Percentiles rank a stretch among this genome's conserved stretches.
Evolutionary conservation across 148 eudicot genomes (phyloP).

Genomic region (Fagopyrum homotropicum): DNA sequence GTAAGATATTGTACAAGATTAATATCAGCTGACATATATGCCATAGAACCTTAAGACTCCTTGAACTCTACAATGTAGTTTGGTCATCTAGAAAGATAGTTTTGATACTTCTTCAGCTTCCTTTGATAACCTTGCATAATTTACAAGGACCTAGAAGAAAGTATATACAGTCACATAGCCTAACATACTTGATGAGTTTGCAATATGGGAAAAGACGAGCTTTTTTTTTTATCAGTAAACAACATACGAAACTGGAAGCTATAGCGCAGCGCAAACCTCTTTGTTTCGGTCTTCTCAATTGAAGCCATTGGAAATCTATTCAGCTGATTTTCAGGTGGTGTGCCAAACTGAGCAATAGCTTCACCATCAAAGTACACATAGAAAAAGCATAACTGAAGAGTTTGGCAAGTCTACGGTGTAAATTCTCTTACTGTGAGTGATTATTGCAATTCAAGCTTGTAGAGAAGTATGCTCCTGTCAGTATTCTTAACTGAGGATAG

Average conservation of each 20-base stretch:
- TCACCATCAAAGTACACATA: slow-evolving; percentile 26
- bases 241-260: neutral
- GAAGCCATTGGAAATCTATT: slow-evolving; percentile 31
- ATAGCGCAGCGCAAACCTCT: neutral
- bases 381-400: slow-evolving; percentile 34
- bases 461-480: neutral
- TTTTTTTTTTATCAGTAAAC: neutral
- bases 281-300: slow-evolving; percentile 17
- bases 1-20: no score
- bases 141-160: no score
- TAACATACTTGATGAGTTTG: slow-evolving; percentile 26
- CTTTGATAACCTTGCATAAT: no score
- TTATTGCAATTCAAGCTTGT: neutral
- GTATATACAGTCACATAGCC: neutral
- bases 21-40: no score
- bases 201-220: neutral
- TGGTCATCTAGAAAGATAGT: no score
- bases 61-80: no score
- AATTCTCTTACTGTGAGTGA: neutral
- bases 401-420: slow-evolving; percentile 31
- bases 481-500: slow-evolving; percentile 24
- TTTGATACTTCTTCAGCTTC: no score
- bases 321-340: slow-evolving; percentile 12
- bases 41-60: no score
- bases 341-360: slow-evolving; percentile 14